Evolutionary conservation across 1,139 yeast species (phyloP).

Genomic region (Waltiozyma solani): DNA sequence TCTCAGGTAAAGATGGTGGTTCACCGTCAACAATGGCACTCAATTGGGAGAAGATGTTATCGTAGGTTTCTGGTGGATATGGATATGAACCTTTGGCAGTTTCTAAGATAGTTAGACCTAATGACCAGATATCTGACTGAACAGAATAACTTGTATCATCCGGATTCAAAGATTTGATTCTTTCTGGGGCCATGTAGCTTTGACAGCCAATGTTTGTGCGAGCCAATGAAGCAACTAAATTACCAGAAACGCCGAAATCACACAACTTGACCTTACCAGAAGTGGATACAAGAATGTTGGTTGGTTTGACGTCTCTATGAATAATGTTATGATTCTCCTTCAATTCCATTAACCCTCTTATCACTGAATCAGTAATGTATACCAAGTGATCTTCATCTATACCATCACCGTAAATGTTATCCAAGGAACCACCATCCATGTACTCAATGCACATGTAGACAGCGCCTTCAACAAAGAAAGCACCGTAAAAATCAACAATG

Average conservation of each 20-base stretch:
- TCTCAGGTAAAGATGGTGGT: conserved; percentile 65
- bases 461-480: conserved; percentile 94
- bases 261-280: conserved; percentile 83
- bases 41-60: conserved; percentile 82
- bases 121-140: conserved; percentile 93
- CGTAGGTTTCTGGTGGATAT: conserved; percentile 89
- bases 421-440: conserved; percentile 96
- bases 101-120: conserved; percentile 83
- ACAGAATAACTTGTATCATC: conserved; percentile 83
- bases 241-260: conserved; percentile 96
- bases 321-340: conserved; percentile 88
- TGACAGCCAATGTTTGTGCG: conserved; percentile 97
- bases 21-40: conserved; percentile 96
- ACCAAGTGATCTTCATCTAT: conserved; percentile 76
- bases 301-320: conserved; percentile 96
- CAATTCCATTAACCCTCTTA: conserved; percentile 72
- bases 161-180: conserved; percentile 57
- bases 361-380: conserved; percentile 70
- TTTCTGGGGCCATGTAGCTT: conserved; percentile 98
- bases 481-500: conserved; percentile 94
- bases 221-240: conserved; percentile 90
- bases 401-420: conserved; percentile 78
- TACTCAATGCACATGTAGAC: conserved; percentile 98
- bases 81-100: conserved; percentile 90
- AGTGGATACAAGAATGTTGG: conserved; percentile 77